phyloP scores from a whole-genome alignment of 495 filamentous ascomycete species.

The Cudoniella acicularis region DNA sequence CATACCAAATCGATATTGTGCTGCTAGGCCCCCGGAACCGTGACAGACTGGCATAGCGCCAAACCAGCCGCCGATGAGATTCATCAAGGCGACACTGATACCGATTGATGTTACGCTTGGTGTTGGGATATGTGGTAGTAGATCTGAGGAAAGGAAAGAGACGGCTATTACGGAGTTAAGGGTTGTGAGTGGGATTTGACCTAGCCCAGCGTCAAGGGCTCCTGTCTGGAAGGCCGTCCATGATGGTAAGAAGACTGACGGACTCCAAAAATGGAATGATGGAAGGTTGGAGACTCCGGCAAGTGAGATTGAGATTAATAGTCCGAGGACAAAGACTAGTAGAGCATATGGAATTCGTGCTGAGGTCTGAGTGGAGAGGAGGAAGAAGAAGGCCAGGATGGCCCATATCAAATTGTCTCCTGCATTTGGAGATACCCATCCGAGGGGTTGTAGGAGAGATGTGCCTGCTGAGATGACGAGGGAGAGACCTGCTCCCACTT shows the following conservation, averaged over 20 bases:
- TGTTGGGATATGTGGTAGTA: conserved; percentile 62
- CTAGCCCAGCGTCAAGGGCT: conserved; percentile 58
- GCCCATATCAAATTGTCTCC: conserved; percentile 74
- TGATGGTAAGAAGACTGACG: conserved; percentile 12
- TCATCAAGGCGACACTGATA: conserved; percentile 76
- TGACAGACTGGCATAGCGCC: conserved; percentile 96
- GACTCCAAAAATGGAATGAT: conserved; percentile 21
- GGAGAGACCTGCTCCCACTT: conserved; percentile 82
- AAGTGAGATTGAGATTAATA: conserved; percentile 51
- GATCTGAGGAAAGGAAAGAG: conserved; percentile 65
- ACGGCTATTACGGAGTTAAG: conserved; percentile 91
- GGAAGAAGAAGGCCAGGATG: conserved; percentile 61
- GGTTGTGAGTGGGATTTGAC: conserved; percentile 84
- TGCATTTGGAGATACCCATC: conserved; percentile 54
- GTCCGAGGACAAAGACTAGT: conserved; percentile 59
- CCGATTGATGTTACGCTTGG: conserved; percentile 72
- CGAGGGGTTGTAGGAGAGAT: conserved; percentile 55
- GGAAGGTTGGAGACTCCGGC: conserved; percentile 26
- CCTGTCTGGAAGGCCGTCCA: conserved; percentile 22
- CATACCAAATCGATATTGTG: conserved; percentile 86
- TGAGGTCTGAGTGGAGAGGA: conserved; percentile 54
- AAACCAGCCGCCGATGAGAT: conserved; percentile 82
- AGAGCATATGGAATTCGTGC: conserved; percentile 70
- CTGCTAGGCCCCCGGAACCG: conserved; percentile 85
- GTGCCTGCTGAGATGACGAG: conserved; percentile 72